These are phyloP conservation scores for Lagenaria siceraria DNA, from an alignment of 306 rosid genomes.

Conservation along the genomic window DNA sequence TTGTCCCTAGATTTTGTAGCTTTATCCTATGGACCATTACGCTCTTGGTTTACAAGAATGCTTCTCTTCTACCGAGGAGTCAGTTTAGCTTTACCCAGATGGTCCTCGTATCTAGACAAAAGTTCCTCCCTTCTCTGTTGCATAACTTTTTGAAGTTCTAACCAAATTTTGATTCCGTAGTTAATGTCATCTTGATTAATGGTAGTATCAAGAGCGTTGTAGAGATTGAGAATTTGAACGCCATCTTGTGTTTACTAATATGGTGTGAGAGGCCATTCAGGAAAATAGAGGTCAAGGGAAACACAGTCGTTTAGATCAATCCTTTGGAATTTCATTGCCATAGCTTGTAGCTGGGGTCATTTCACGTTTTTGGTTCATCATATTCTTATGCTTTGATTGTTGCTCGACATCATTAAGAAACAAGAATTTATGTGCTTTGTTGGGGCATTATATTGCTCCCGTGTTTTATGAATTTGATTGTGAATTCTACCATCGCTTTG, in stretches of 20 bases:
- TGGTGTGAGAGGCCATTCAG: not conserved
- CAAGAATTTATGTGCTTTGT: not conserved
- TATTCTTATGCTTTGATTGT: not conserved
- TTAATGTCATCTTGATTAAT: not conserved
- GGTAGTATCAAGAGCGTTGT: not conserved
- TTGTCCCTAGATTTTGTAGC: not conserved
- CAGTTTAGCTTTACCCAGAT: not conserved
- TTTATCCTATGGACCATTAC: not conserved
- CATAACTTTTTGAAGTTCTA: not conserved
- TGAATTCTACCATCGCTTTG: not conserved
- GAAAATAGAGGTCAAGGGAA: not conserved
- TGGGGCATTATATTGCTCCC: not conserved
- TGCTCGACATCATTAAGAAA: not conserved
- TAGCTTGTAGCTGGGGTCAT: not conserved
- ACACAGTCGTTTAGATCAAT: not conserved
- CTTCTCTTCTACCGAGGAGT: not conserved
- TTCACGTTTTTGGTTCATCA: not conserved
- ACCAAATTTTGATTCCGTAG: not conserved
- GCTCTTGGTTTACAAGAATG: not conserved
- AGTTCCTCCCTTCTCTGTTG: not conserved
- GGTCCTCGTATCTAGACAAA: not conserved
- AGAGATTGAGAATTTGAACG: not conserved
- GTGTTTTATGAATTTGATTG: not conserved
- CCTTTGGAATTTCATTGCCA: not conserved
- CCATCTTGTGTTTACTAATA: not conserved